Conservation (phyloP, 2,329 filamentous ascomycete genomes). For the Salinomyces thailandicus region DNA sequence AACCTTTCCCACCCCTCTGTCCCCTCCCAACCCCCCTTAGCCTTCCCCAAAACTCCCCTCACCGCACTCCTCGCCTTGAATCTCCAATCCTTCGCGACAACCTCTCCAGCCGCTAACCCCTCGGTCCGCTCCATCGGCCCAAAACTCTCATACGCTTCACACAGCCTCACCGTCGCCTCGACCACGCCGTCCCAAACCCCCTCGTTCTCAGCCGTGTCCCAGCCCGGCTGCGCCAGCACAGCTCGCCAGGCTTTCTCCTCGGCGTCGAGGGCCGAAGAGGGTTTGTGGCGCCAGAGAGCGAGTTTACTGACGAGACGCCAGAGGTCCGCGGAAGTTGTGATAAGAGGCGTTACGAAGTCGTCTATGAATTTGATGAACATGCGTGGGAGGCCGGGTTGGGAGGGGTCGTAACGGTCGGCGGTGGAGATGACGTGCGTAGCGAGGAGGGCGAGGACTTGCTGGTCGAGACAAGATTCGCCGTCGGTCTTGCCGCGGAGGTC, state of each 20-base stretch:
- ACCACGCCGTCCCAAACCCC: constrained; percentile 63
- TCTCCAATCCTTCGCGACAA: constrained; percentile 72
- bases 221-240: constrained; percentile 46
- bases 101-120: constrained; percentile 42
- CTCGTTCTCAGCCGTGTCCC: constrained; percentile 48
- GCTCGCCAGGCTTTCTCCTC: constrained; percentile 86
- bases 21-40: constrained; percentile 72
- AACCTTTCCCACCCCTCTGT: constrained; percentile 56
- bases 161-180: constrained; percentile 66
- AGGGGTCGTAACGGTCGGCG: constrained; percentile 33
- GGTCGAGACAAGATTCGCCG: constrained; percentile 69
- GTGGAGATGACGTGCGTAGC: constrained; percentile 56
- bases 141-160: constrained; percentile 73
- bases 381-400: constrained; percentile 42
- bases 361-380: constrained; percentile 65
- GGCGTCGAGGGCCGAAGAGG: constrained; percentile 63
- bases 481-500: constrained; percentile 55
- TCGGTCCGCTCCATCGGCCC: constrained; percentile 40
- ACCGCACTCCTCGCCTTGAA: constrained; percentile 80
- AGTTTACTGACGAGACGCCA: constrained; percentile 67
- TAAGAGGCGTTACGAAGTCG: constrained; percentile 63
- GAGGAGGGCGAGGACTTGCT: constrained; percentile 59
- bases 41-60: constrained; percentile 71
- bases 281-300: constrained; percentile 62
- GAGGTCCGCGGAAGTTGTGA: constrained; percentile 65